Evolutionary conservation across 176 grass and related monocot genomes (phyloP).

Genomic region (Zoysia pacifica): DNA sequence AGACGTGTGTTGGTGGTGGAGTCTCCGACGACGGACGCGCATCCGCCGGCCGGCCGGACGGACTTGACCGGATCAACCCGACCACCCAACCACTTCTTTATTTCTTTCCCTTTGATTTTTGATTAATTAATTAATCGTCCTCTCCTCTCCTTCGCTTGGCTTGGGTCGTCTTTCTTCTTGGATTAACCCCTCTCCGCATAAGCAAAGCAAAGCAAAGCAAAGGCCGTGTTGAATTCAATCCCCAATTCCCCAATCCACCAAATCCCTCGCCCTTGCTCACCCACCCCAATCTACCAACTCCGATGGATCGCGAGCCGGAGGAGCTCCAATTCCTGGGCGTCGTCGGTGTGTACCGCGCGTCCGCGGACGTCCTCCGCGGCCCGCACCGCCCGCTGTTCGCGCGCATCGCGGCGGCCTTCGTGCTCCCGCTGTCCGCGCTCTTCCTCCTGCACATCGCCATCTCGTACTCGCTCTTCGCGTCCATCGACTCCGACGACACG

Average conservation of each 20-base stretch:
- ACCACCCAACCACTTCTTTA: not conserved
- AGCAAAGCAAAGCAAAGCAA: too few relatives aligned
- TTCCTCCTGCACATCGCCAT: constrained; percentile 87
- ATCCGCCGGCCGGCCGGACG: not conserved
- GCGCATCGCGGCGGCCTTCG: constrained; percentile 66
- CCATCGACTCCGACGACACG: constrained; percentile 70
- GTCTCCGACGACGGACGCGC: not conserved
- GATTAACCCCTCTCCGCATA: too few relatives aligned
- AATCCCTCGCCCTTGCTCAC: too few relatives aligned
- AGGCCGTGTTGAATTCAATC: not conserved
- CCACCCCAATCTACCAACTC: too few relatives aligned
- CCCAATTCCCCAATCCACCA: too few relatives aligned
- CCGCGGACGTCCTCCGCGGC: constrained; percentile 42
- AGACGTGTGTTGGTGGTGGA: too few relatives aligned
- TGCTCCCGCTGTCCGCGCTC: constrained; percentile 72
- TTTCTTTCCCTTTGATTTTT: too few relatives aligned
- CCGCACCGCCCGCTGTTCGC: constrained; percentile 67
- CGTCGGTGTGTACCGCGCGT: constrained; percentile 52
- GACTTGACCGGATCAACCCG: not conserved
- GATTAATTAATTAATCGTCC: not conserved
- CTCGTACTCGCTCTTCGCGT: constrained; percentile 71
- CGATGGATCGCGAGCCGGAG: constrained; percentile 72
- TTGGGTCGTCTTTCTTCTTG: too few relatives aligned
- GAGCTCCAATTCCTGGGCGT: constrained; percentile 88
- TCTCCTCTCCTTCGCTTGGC: not conserved